A percentile compares a stretch with the other conserved stretches of the same genome.
phyloP scores from a whole-genome alignment of 345 rosid species.

The Dimocarpus longan region DNA sequence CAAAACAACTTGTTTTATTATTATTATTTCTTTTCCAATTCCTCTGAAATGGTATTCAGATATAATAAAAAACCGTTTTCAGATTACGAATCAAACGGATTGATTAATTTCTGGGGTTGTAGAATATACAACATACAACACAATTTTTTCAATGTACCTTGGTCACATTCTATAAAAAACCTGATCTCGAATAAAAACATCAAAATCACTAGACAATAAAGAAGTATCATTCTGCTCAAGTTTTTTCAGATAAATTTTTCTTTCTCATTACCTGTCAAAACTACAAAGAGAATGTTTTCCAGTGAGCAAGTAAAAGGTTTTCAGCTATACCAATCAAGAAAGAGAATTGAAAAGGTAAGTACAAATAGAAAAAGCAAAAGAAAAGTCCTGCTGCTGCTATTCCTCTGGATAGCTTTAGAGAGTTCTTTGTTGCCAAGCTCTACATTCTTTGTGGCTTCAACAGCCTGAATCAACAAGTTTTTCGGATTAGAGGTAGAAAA shows the following conservation, averaged over 20 bases:
- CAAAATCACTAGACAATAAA: background rate
- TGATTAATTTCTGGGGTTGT: no score
- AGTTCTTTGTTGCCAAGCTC: slow-evolving; percentile 88
- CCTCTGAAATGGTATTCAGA: no score
- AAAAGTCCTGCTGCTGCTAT: slow-evolving; percentile 91
- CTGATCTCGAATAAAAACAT: no score
- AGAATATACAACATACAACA: no score
- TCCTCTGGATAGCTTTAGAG: slow-evolving; percentile 74
- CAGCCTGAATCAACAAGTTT: slow-evolving; percentile 52
- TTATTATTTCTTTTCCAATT: no score
- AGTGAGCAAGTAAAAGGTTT: background rate
- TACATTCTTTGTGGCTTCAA: slow-evolving; percentile 89
- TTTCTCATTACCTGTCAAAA: slow-evolving; percentile 10
- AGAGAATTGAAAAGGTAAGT: slow-evolving; percentile 82
- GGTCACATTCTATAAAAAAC: no score
- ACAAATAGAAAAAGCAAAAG: slow-evolving; percentile 79
- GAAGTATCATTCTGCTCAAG: background rate
- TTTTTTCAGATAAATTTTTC: background rate
- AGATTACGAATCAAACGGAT: no score
- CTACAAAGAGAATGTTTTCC: background rate
- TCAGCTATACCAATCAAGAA: slow-evolving; percentile 91
- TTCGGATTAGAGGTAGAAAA: background rate
- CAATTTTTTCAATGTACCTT: no score
- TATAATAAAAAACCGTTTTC: no score
- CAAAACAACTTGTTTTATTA: no score